Conservation (phyloP, 2,329 filamentous ascomycete genomes). For the Pseudopithomyces maydicus region DNA sequence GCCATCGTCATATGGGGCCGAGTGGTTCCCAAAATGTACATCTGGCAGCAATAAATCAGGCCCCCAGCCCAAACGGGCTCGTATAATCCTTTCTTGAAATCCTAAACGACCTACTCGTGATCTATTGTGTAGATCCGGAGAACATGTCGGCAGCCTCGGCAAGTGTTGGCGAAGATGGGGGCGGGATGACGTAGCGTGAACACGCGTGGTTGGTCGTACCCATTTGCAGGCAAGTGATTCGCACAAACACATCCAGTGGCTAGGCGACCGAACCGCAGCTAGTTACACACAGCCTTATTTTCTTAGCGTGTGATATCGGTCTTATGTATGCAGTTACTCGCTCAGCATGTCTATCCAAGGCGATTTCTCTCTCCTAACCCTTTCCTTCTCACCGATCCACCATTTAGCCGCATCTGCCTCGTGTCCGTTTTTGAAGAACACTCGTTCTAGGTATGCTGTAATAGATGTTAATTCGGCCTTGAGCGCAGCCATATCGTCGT, state of each 20-base stretch:
- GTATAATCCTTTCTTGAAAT: neutral
- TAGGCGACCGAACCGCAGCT: neutral
- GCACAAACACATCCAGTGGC: neutral
- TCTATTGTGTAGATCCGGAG: neutral
- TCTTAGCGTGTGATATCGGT: neutral
- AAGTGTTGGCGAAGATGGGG: neutral
- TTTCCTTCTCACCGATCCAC: slow-evolving; percentile 1
- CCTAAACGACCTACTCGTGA: neutral
- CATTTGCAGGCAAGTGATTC: neutral
- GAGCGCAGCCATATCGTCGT: neutral
- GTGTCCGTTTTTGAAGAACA: neutral
- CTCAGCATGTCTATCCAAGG: neutral
- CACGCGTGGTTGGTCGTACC: neutral
- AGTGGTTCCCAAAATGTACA: too few relatives aligned
- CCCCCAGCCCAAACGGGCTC: too few relatives aligned
- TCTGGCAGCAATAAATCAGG: too few relatives aligned
- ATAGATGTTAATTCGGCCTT: neutral
- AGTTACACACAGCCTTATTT: neutral
- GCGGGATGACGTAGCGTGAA: neutral
- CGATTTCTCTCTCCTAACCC: neutral
- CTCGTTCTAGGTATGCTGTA: neutral
- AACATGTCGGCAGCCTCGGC: neutral
- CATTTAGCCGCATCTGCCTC: neutral
- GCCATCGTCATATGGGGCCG: neutral
- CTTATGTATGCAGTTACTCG: neutral